Base-by-base conservation (phyloP, 164 flowering plant genomes). In the Piper longum region DNA sequence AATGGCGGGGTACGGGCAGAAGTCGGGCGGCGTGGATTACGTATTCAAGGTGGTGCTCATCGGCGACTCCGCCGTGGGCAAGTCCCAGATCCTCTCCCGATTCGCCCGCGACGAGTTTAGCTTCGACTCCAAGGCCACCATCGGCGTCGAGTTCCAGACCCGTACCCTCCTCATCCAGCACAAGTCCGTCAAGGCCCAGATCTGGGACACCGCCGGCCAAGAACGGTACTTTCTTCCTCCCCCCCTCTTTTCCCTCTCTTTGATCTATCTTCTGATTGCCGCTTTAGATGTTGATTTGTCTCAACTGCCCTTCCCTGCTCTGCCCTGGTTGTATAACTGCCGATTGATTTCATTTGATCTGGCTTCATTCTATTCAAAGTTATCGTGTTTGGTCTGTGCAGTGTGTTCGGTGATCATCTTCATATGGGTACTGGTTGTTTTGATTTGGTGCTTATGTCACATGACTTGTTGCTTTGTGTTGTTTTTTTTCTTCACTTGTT, bases 201-300 rank as follows among this genome's bases (percentile, higher is more conserved):
- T 88, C 86, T 88, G 95, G 95, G 95, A 88, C 71, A 88, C 95
- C 55, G 95, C 95, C 4, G 95, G 95, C 54, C 95, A 85, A 75
- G 92, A 86, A 6, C 52, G 52, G 52, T 48, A 48, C 11, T 74
- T 74, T 85, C 86, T 81, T 63, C 41, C 4, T 4, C 41, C 61
- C 36, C 61, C 36, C 2, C 36, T 39, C n/a, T n/a, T 9, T 57
- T 39, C 8, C 60, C 11, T 39, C 5, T 4, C 2, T 11, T 44
- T 11, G 7, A 6, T 44, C 48, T 44, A 6, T 44, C 48, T 44
- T 11, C 11, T 5, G 7, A 5, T 11, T 11, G 11, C 48, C 48
- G 36, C 2, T 26, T 26, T 26, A 26, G 36, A 26, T 26, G 36
- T 26, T 26, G 36, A 26, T 26, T 0, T 26, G 36, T 26, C 36